A percentile compares a stretch with the other conserved stretches of the same genome.
Conservation (phyloP, 768 basidiomycete species). For the Boletus tomentosulus region DNA sequence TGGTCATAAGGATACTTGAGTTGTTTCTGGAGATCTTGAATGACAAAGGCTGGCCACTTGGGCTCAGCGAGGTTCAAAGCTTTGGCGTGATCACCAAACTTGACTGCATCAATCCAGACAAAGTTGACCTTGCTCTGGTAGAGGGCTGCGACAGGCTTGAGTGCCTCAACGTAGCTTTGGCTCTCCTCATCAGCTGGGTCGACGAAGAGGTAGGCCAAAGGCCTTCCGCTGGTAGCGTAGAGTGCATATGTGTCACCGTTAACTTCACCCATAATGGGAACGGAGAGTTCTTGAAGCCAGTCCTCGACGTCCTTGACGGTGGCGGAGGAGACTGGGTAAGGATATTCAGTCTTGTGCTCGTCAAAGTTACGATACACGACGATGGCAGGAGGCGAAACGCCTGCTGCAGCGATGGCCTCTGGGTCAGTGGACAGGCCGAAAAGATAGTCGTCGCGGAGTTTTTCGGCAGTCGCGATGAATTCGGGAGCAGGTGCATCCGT, state of each 20-base stretch:
- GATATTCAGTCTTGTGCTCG: slow-evolving; percentile 68
- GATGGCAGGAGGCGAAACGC: slow-evolving; percentile 76
- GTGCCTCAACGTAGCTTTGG: slow-evolving; percentile 57
- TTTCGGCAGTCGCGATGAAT: slow-evolving; percentile 78
- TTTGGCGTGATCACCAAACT: slow-evolving; percentile 94
- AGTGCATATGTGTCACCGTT: slow-evolving; percentile 86
- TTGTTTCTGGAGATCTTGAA: slow-evolving; percentile 81
- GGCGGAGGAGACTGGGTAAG: slow-evolving; percentile 53
- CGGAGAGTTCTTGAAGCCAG: slow-evolving; percentile 79
- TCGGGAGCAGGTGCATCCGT: slow-evolving; percentile 66
- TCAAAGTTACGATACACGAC: slow-evolving; percentile 93
- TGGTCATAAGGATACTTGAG: slow-evolving; percentile 89
- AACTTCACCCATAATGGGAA: slow-evolving; percentile 90
- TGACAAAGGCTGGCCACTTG: slow-evolving; percentile 91
- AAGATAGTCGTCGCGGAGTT: slow-evolving; percentile 88
- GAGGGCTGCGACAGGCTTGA: slow-evolving; percentile 75
- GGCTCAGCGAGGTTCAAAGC: slow-evolving; percentile 82
- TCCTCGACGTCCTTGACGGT: slow-evolving; percentile 59
- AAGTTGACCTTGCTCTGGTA: slow-evolving; percentile 91
- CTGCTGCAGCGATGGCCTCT: slow-evolving; percentile 62
- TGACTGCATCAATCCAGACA: slow-evolving; percentile 95
- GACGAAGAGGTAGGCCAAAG: slow-evolving; percentile 92
- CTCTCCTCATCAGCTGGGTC: slow-evolving; percentile 70
- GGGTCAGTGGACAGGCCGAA: slow-evolving; percentile 84
- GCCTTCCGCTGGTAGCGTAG: slow-evolving; percentile 79